phyloP scores from a whole-genome alignment of 352 stramenopile species.

The Phytophthora litchii region DNA sequence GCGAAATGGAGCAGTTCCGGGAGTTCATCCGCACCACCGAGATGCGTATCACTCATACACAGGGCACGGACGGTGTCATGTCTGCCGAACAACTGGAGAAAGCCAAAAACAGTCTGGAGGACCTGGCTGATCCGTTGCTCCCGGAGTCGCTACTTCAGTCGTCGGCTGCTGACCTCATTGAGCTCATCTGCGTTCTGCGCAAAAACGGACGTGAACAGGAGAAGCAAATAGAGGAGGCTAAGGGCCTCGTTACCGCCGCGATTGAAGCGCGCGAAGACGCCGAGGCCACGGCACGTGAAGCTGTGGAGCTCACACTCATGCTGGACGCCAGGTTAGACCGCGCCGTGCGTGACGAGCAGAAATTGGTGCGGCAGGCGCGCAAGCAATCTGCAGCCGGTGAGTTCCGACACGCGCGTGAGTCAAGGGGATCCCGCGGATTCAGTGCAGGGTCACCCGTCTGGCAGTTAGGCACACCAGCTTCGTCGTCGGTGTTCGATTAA shows the following conservation, averaged over 20 bases:
- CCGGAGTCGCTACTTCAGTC: slow-evolving; percentile 56
- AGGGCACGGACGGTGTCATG: slow-evolving; percentile 25
- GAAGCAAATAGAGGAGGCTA: slow-evolving; percentile 74
- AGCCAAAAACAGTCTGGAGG: slow-evolving; percentile 40
- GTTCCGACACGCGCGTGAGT: slow-evolving; percentile 21
- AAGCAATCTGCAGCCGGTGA: slow-evolving; percentile 31
- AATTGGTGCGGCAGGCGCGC: slow-evolving; percentile 21
- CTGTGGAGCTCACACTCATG: slow-evolving; percentile 69
- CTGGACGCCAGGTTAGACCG: slow-evolving; percentile 78
- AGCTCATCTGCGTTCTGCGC: slow-evolving; percentile 74
- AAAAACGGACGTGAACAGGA: slow-evolving; percentile 77
- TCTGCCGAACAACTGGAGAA: slow-evolving; percentile 28
- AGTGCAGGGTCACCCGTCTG: slow-evolving; percentile 28
- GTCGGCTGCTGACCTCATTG: slow-evolving; percentile 63
- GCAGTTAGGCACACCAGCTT: slow-evolving; percentile 32
- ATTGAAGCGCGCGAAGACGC: slow-evolving; percentile 81
- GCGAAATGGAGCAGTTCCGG: slow-evolving; percentile 89
- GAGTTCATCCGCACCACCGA: slow-evolving; percentile 82
- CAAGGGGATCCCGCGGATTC: slow-evolving; percentile 17
- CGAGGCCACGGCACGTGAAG: slow-evolving; percentile 73
- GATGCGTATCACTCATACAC: slow-evolving; percentile 30
- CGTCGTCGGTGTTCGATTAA: slow-evolving; percentile 31
- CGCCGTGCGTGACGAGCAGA: slow-evolving; percentile 51
- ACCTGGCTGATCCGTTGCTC: slow-evolving; percentile 58
- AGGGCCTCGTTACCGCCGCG: slow-evolving; percentile 71